These are phyloP conservation scores for Solanum chacoense DNA, from an alignment of 305 asterid genomes.

Conservation along the genomic window DNA sequence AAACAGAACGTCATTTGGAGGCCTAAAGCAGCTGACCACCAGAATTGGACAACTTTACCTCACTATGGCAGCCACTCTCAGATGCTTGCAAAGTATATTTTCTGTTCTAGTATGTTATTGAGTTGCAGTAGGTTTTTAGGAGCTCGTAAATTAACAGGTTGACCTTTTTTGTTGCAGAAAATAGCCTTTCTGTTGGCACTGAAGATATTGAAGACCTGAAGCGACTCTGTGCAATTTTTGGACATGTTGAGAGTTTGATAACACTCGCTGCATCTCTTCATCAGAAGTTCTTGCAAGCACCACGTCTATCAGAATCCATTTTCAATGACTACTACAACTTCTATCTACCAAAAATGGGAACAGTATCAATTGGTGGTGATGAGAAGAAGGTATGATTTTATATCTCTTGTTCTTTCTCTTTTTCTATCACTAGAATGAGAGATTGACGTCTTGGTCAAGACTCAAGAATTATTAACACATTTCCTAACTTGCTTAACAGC, in stretches of 20 bases:
- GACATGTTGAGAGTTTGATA: constrained; percentile 65
- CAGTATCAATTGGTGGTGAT: constrained; percentile 28
- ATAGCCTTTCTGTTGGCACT: constrained; percentile 23
- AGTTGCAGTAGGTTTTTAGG: constrained; percentile 1
- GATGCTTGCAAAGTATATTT: constrained; percentile 44
- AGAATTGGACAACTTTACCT: constrained; percentile 61
- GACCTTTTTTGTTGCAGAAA: constrained; percentile 22
- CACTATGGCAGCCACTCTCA: constrained; percentile 62
- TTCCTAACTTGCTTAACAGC: not conserved
- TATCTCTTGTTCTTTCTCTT: not conserved
- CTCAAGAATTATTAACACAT: not conserved
- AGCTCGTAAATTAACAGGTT: not conserved
- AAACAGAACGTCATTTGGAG: constrained; percentile 59
- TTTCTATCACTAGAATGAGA: not conserved
- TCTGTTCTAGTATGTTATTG: not conserved
- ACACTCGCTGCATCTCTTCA: constrained; percentile 70
- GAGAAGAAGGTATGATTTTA: constrained; percentile 32
- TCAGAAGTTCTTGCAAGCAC: constrained; percentile 63
- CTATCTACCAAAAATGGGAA: constrained; percentile 68
- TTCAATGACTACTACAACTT: constrained; percentile 53
- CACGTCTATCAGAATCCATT: constrained; percentile 57
- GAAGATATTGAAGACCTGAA: constrained; percentile 58
- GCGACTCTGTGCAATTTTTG: constrained; percentile 58
- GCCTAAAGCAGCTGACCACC: constrained; percentile 51
- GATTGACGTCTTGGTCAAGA: not conserved